These are phyloP conservation scores for Cicer yamashitae DNA, from an alignment of 306 rosid genomes.

Conservation along the genomic window DNA sequence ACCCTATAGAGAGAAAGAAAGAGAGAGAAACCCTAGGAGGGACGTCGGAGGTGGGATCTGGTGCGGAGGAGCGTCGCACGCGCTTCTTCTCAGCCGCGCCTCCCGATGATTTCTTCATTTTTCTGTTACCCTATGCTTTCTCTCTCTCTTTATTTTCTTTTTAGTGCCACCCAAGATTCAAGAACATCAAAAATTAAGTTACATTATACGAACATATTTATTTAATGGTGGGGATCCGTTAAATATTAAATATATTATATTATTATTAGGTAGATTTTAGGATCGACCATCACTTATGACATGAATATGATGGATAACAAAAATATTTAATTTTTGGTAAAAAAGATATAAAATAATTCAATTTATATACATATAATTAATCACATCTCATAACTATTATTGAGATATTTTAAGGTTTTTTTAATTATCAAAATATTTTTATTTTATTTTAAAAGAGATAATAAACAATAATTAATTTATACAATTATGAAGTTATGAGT, in stretches of 20 bases:
- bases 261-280: not conserved
- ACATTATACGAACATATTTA: not conserved
- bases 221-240: not conserved
- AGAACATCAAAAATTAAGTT: not conserved
- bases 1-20: conserved; percentile 44
- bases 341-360: too few species aligned
- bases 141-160: not conserved
- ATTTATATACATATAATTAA: too few species aligned
- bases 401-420: too few species aligned
- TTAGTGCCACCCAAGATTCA: not conserved
- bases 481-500: too few species aligned
- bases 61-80: conserved; percentile 76
- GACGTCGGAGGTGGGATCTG: conserved; percentile 81
- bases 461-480: too few species aligned
- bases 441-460: too few species aligned
- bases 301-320: not conserved
- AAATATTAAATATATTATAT: not conserved
- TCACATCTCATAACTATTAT: too few species aligned
- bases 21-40: conserved; percentile 76
- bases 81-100: conserved; percentile 95
- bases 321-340: too few species aligned
- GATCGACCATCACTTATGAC: not conserved
- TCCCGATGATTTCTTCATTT: conserved; percentile 90
- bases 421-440: too few species aligned
- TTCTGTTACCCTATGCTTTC: not conserved